phyloP scores from a whole-genome alignment of 176 grass and related monocot species.

The Triticum urartu region DNA sequence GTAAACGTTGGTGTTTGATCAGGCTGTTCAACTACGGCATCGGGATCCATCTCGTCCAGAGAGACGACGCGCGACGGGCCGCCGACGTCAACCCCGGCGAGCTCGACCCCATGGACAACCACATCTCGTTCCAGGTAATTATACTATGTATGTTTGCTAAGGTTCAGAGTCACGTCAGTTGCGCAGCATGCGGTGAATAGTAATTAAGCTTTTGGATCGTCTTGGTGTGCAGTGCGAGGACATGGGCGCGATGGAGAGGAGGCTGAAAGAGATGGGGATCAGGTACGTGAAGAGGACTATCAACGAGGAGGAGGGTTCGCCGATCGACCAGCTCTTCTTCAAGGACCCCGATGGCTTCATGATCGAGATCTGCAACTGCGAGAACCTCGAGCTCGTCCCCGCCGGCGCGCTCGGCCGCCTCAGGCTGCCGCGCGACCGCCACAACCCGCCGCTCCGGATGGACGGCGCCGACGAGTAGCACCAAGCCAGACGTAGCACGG shows the following conservation, averaged over 20 bases:
- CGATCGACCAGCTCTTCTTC: constrained; percentile 82
- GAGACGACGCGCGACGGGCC: constrained; percentile 28
- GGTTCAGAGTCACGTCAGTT: not conserved
- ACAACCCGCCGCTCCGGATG: constrained; percentile 48
- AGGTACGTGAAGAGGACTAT: constrained; percentile 62
- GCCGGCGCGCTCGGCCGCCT: constrained; percentile 49
- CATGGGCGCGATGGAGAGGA: constrained; percentile 53
- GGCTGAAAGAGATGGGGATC: constrained; percentile 52
- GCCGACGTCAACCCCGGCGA: constrained; percentile 37
- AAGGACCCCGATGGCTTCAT: constrained; percentile 77
- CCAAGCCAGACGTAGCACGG: not conserved
- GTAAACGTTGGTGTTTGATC: not conserved
- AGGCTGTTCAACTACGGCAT: constrained; percentile 84
- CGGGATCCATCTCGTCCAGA: constrained; percentile 69
- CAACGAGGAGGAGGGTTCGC: constrained; percentile 62
- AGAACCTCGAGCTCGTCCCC: constrained; percentile 80
- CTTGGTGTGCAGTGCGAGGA: constrained; percentile 53
- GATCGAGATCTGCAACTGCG: constrained; percentile 87
- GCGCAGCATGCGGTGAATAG: not conserved
- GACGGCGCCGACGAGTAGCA: not conserved
- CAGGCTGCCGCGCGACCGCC: constrained; percentile 47
- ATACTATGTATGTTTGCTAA: not conserved
- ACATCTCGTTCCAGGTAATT: constrained; percentile 64
- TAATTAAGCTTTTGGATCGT: not conserved
- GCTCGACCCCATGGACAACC: constrained; percentile 82